Base-by-base conservation (phyloP, 2,329 filamentous ascomycete species). In the Curvularia sp. region DNA sequence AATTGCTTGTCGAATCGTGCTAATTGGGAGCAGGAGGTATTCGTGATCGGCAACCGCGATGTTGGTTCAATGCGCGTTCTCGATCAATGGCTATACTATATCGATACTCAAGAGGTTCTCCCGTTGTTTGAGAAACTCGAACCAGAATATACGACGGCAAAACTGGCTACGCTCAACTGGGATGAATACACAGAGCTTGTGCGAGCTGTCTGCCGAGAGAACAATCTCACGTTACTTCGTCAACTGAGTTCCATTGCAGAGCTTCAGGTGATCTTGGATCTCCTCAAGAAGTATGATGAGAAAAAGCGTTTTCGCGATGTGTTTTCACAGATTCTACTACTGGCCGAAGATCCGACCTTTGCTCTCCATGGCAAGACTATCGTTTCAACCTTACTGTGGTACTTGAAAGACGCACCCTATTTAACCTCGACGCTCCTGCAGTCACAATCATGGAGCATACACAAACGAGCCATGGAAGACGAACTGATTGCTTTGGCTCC, bases 41-140 rank as follows among this genome's bases (percentile, higher is more conserved):
- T 80, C 49, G 73, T 79, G 6, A 80, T 81, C 51, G 80, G 76
- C 58, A 81, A 80, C 57, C 67, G 76, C 46, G 79, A 80, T 55
- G 62, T 75, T 43, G 58, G 67, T 28, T 77, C 77, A 0, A 72
- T 80, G 64, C 63, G 65, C 28, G 64, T 67, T 30, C 70, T 80
- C 1, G 79, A 80, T 54, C 62, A 78, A 10, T 81, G 79, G 79
- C 72, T 80, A 2, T 55, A 79, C 31, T 73, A 74, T 43, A 63
- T 80, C 49, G 77, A 79, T 49, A 80, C 77, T 0, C 62, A 75
- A n/a, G 66, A 79, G 49, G 64, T 67, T 18, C 53, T 78, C 4
- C 77, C 75, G 4, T 63, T 79, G 1, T 80, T 80, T 51, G 71
- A 78, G 22, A 64, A 71, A 43, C 59, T 67, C 5, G 68, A 75